Percentiles rank a stretch among this genome's conserved stretches.
phyloP scores from a whole-genome alignment of 2,329 filamentous ascomycete genomes.

The Alternaria ventricosa region DNA sequence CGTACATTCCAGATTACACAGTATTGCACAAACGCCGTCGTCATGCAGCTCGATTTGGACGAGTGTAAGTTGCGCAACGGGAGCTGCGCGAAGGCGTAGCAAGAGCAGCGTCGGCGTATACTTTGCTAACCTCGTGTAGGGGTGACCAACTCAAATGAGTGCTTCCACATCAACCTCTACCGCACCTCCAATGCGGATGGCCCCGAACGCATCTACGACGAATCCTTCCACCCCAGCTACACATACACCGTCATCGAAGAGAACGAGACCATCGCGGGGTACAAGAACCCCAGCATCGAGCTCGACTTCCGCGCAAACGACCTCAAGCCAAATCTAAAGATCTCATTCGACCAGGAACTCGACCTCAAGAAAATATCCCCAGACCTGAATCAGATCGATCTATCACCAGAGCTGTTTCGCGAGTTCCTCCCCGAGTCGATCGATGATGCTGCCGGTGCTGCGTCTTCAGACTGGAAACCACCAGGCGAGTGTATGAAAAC shows the following conservation, averaged over 20 bases:
- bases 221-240: conserved; percentile 81
- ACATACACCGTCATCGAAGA: conserved; percentile 94
- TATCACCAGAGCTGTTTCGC: conserved; percentile 64
- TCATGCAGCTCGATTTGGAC: conserved; percentile 35
- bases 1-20: neutral
- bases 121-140: conserved; percentile 23
- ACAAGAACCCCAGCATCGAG: conserved; percentile 78
- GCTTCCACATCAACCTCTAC: conserved; percentile 47
- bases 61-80: conserved; percentile 37
- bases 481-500: conserved; percentile 75
- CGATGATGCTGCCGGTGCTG: conserved; percentile 35
- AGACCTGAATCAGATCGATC: conserved; percentile 69
- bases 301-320: conserved; percentile 75
- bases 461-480: conserved; percentile 63
- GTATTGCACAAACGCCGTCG: neutral
- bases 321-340: conserved; percentile 76
- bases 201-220: conserved; percentile 55
- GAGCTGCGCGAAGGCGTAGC: neutral
- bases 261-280: conserved; percentile 90
- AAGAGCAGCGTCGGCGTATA: neutral
- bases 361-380: conserved; percentile 70
- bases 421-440: conserved; percentile 52
- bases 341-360: conserved; percentile 75
- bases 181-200: conserved; percentile 31
- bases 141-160: conserved; percentile 46